Conservation (phyloP, 1,139 yeast genomes). For the Pichia inconspicua region DNA sequence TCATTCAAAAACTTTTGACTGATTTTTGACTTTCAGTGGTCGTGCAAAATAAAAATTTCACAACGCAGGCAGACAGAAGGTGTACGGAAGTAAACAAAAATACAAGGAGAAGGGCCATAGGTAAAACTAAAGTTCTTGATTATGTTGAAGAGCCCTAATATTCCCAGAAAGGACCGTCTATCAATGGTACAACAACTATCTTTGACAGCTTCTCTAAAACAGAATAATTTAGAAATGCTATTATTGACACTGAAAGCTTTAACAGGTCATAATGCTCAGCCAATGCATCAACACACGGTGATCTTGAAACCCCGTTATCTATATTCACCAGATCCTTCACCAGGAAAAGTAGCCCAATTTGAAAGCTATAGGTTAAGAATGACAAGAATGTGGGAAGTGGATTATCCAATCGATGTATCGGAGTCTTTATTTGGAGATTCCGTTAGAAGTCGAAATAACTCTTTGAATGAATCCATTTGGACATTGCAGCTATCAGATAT, state of each 20-base stretch:
- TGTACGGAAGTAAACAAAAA: neutral
- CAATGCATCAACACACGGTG: constrained; percentile 25
- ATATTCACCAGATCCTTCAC: constrained; percentile 26
- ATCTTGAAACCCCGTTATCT: constrained; percentile 28
- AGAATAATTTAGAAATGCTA: constrained; percentile 16
- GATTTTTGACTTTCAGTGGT: neutral
- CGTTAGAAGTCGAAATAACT: constrained; percentile 8
- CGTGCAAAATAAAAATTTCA: too few species aligned
- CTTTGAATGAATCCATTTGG: constrained; percentile 38
- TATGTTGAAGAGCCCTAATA: too few species aligned
- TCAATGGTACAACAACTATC: constrained; percentile 30
- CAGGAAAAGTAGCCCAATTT: constrained; percentile 28
- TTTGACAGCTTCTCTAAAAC: constrained; percentile 21
- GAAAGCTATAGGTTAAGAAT: constrained; percentile 28
- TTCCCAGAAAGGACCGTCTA: too few species aligned
- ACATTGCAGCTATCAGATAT: constrained; percentile 66
- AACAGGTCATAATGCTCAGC: constrained; percentile 26
- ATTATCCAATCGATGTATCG: neutral
- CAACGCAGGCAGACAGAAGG: too few species aligned
- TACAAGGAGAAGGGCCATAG: too few species aligned
- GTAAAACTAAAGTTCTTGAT: too few species aligned
- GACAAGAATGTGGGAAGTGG: constrained; percentile 24
- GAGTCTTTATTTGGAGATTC: constrained; percentile 14
- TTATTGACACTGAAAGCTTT: constrained; percentile 24
- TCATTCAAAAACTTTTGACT: neutral